phyloP scores from a whole-genome alignment of 495 filamentous ascomycete species.

The Aspergillus nanangensis region DNA sequence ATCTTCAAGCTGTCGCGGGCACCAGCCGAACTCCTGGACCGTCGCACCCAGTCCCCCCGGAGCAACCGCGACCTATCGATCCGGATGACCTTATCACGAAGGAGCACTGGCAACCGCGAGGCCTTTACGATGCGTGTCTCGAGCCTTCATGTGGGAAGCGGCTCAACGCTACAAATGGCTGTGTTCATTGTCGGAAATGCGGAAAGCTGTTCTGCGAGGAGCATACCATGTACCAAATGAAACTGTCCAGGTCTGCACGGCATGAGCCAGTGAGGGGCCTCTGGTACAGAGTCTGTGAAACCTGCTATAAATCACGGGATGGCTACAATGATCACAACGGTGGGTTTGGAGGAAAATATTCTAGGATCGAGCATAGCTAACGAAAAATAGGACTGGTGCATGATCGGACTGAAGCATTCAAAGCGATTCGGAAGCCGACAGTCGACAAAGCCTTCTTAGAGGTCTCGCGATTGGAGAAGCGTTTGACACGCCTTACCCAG shows the following conservation, averaged over 20 bases:
- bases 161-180: slow-evolving; percentile 73
- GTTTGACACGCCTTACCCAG: slow-evolving; percentile 85
- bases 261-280: slow-evolving; percentile 90
- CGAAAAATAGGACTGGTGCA: slow-evolving; percentile 47
- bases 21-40: slow-evolving; percentile 23
- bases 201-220: slow-evolving; percentile 94
- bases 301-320: slow-evolving; percentile 92
- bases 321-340: slow-evolving; percentile 91
- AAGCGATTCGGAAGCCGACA: slow-evolving; percentile 60
- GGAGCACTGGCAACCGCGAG: slow-evolving; percentile 80
- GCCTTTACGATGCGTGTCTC: slow-evolving; percentile 71
- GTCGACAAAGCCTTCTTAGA: slow-evolving; percentile 85
- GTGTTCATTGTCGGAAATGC: slow-evolving; percentile 87
- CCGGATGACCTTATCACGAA: slow-evolving; percentile 86
- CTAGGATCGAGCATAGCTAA: too few relatives aligned
- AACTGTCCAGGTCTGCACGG: slow-evolving; percentile 81
- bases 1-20: slow-evolving; percentile 28
- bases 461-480: slow-evolving; percentile 82
- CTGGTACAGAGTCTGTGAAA: slow-evolving; percentile 96
- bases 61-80: slow-evolving; percentile 47
- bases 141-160: slow-evolving; percentile 82
- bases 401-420: slow-evolving; percentile 68
- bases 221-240: slow-evolving; percentile 99
- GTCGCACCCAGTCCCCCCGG: slow-evolving; percentile 26
- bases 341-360: too few relatives aligned